Evolutionary conservation across 2,329 filamentous ascomycete genomes (phyloP), one percentile per base, ranked within the genome.

Genomic region (Cryoendolithus antarcticus): DNA sequence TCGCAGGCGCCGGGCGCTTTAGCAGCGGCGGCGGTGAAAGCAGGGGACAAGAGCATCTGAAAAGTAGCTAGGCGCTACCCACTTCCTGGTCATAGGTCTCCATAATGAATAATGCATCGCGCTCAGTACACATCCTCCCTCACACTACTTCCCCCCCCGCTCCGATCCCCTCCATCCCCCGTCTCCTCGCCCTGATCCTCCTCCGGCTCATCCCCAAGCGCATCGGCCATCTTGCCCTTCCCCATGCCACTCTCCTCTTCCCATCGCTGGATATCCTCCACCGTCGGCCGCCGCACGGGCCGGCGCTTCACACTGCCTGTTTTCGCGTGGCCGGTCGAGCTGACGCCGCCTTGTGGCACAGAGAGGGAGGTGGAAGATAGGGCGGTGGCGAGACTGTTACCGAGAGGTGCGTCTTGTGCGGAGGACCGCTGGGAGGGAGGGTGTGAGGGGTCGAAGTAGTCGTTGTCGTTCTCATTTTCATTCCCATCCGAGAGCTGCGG

Each of bases 181-280:
- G 53, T 8, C 30, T 53, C 44, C 7, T 48, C 48, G 11, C 49
- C 47, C 2, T 48, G 45, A 9, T 44, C 48, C 9, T 44, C 42
- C n/a, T 48, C 50, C 13, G 55, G 51, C 37, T 62, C 61, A 46
- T 70, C 66, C 1, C 67, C 67, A 10, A 71, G 50, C 4, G 62
- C 53, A 49, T 71, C 66, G 1, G 67, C 67, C 30, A 58, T 51
- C 12, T 57, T 56, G 2, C 65, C 65, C 2, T 44, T 48, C 0
- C 62, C 62, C 65, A 71, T 69, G 1, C 67, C 67, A 24, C 62
- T 66, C 46, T 70, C 63, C 11, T 56, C 53, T 36, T 60, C 60
- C 67, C 67, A 70, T 10, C 49, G 50, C 45, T 59, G 51, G 19
- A 59, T 51, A 30, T 62, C 57, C 29, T 59, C 48, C 9, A 45